Conservation (phyloP, 768 basidiomycete species). For the Nevesoporus exiguus region DNA sequence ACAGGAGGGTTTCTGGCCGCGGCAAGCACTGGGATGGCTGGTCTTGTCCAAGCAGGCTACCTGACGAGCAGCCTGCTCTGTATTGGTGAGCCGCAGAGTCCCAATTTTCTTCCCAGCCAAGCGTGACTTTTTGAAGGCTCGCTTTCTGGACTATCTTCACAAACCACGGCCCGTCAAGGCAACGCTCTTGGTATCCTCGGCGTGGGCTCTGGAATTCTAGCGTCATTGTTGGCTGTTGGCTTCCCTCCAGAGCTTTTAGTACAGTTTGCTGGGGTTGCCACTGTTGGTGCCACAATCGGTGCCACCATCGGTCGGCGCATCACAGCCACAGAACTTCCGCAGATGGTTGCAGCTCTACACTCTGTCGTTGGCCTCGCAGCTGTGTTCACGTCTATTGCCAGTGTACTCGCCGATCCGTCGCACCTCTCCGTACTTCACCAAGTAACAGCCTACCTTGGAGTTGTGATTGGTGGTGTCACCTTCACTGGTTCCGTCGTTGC, state of each 20-base stretch:
- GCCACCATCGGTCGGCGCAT: slow-evolving; percentile 76
- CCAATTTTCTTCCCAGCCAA: background rate
- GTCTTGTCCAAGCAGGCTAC: slow-evolving; percentile 86
- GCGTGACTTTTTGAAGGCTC: slow-evolving; percentile 47
- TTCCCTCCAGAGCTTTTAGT: slow-evolving; percentile 70
- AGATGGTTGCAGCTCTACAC: slow-evolving; percentile 78
- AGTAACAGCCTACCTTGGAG: slow-evolving; percentile 82
- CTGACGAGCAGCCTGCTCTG: slow-evolving; percentile 82
- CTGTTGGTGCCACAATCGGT: slow-evolving; percentile 69
- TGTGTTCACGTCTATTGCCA: slow-evolving; percentile 80
- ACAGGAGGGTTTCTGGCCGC: slow-evolving; percentile 80
- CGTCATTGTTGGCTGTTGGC: slow-evolving; percentile 80
- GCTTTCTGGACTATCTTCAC: slow-evolving; percentile 74
- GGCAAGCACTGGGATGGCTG: slow-evolving; percentile 80
- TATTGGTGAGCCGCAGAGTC: slow-evolving; percentile 50
- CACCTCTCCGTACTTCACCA: slow-evolving; percentile 74
- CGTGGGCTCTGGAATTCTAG: slow-evolving; percentile 75
- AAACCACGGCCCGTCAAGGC: slow-evolving; percentile 82
- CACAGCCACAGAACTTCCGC: slow-evolving; percentile 84
- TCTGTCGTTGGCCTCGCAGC: slow-evolving; percentile 90
- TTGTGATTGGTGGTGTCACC: slow-evolving; percentile 84
- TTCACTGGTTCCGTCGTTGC: slow-evolving; percentile 90
- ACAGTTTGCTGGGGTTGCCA: slow-evolving; percentile 76
- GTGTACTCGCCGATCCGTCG: slow-evolving; percentile 66
- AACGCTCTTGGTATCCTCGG: slow-evolving; percentile 86